Evolutionary conservation across 768 basidiomycete species (phyloP), one percentile per base, ranked within the genome.

Genomic region (Calocera cornea): DNA sequence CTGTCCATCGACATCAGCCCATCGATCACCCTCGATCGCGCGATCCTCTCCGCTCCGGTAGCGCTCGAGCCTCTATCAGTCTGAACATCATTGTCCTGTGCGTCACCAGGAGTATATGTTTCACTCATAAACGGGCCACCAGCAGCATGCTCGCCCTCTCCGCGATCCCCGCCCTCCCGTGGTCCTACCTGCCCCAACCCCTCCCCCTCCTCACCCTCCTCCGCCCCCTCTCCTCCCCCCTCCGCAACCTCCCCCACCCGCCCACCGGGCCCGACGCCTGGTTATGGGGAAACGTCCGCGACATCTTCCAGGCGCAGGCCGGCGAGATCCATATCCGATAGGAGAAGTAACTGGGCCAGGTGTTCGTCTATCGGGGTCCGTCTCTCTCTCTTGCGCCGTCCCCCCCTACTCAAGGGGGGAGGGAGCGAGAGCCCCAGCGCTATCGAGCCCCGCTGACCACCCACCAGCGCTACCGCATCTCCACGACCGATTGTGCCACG

Each of bases 401-500:
- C n/a, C n/a, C n/a, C n/a, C n/a, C n/a, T n/a, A n/a, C n/a, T n/a
- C n/a, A n/a, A n/a, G n/a, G n/a, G n/a, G n/a, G n/a, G n/a, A n/a
- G n/a, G n/a, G n/a, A n/a, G n/a, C n/a, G n/a, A n/a, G n/a, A n/a
- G n/a, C n/a, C n/a, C n/a, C n/a, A n/a, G n/a, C n/a, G n/a, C n/a
- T n/a, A n/a, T n/a, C n/a, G n/a, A n/a, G n/a, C n/a, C n/a, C n/a
- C n/a, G n/a, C 44, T 47, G 19, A 24, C 16, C 19, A 5, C 19
- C 44, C 7, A 5, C 44, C 24, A 47, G 44, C 7, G 24, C 7
- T 47, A 19, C 8, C 86, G 93, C 38, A 83, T 95, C 1, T 79
- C 91, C 66, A 90, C 91, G 0, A 79, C 92, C 47, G 93, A 95
- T n/a, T n/a, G n/a, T n/a, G n/a, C n/a, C n/a, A n/a, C n/a, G n/a